Evolutionary conservation across 148 eudicot genomes (phyloP).

Genomic region (Vaccinium myrtillus): DNA sequence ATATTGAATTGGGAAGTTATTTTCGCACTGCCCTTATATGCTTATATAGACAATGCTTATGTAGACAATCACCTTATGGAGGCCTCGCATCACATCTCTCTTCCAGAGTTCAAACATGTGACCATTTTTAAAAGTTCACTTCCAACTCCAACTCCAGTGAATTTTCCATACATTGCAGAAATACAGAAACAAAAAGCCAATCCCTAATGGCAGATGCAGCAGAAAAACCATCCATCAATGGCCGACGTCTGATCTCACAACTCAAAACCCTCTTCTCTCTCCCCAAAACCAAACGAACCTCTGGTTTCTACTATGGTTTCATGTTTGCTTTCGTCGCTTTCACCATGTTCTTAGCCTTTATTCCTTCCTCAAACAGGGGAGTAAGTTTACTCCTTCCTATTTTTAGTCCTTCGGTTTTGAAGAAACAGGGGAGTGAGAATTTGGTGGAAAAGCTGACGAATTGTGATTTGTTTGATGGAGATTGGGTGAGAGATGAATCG

Average conservation of each 20-base stretch:
- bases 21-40: too few species aligned
- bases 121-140: background rate
- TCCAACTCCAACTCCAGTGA: background rate
- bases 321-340: conserved; percentile 51
- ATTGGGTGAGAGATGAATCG: conserved; percentile 73
- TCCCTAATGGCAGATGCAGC: conserved; percentile 49
- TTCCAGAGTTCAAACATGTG: too few species aligned
- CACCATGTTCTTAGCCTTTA: conserved; percentile 61
- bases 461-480: conserved; percentile 69
- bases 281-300: conserved; percentile 29
- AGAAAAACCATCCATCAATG: conserved; percentile 52
- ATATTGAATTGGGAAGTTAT: too few species aligned
- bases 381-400: conserved; percentile 36
- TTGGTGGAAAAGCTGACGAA: background rate
- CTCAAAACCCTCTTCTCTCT: conserved; percentile 16
- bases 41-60: too few species aligned
- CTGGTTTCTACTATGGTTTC: conserved; percentile 46
- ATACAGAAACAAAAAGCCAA: background rate
- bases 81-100: too few species aligned
- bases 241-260: conserved; percentile 44
- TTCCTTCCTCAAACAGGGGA: conserved; percentile 38
- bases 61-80: too few species aligned
- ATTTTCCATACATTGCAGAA: background rate
- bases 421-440: conserved; percentile 14
- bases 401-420: conserved; percentile 1